Base-by-base conservation (phyloP, 768 basidiomycete genomes). In the Rhizopogon vinicolor region DNA sequence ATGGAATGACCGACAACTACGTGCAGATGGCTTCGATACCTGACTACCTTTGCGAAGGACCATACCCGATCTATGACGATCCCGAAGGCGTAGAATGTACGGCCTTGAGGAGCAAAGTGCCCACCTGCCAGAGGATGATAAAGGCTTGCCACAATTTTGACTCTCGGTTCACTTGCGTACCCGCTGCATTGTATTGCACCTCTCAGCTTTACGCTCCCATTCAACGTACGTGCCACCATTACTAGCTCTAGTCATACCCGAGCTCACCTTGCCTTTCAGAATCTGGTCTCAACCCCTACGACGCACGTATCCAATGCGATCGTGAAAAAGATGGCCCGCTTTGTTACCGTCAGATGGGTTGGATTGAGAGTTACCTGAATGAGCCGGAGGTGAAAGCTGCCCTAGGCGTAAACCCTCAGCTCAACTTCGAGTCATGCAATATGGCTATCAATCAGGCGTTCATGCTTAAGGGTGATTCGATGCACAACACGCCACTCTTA, bases 361-460 rank as follows among this genome's bases (percentile, higher is more conserved):
- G 91, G 90, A 84, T 97, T 65, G 95, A 97, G 62, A 80, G 76
- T 1, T 98, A 86, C 81, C 77, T 98, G 80, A 97, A 98, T 68
- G 72, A 82, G 51, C 79, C 86, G 5, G 78, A 79, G 54, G 75
- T 85, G 68, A 96, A 96, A 75, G 80, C 78, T n/a, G 82, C 83
- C 7, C 79, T 95, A 29, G 93, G 93, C 45, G 91, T 83, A 14
- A 76, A 85, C 60, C 78, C 82, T 1, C 68, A 76, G 3, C 68
- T 72, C 48, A 73, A 75, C 0, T 93, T 92, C 65, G 75, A 80
- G 58, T 79, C 79, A n/a, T 93, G 91, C 71, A 92, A 86, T 62
- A 80, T 78, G 79, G 74, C 87, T 49, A 82, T 97, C 53, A 93
- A 94, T 73, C 83, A 84, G 66, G 87, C 81, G 5, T 96, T 96